phyloP scores from a whole-genome alignment of 2,329 filamentous ascomycete species.

The Penicillium psychrosexuale region DNA sequence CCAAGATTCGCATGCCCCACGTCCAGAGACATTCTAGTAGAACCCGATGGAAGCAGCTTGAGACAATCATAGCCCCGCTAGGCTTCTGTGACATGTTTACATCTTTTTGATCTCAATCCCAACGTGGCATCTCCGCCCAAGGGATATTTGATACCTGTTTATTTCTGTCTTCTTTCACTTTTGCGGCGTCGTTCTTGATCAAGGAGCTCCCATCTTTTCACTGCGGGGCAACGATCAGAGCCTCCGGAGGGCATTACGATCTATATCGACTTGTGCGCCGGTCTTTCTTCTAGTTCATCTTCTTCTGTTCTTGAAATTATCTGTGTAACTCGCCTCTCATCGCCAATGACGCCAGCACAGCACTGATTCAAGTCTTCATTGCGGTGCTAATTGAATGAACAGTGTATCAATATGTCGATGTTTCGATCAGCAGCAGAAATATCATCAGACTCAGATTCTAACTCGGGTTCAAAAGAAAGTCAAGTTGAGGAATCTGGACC shows the following conservation, averaged over 20 bases:
- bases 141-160: background rate
- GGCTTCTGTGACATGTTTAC: conserved; percentile 18
- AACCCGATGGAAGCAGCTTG: conserved; percentile 35
- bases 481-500: conserved; percentile 13
- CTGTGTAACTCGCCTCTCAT: too few relatives aligned
- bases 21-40: conserved; percentile 33
- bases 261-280: background rate
- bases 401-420: conserved; percentile 37
- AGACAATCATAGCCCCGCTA: conserved; percentile 14
- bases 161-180: background rate
- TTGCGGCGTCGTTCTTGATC: background rate
- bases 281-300: background rate
- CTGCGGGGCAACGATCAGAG: conserved; percentile 5
- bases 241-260: background rate
- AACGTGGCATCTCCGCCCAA: conserved; percentile 8
- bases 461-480: conserved; percentile 26
- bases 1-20: conserved; percentile 14
- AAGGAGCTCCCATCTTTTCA: background rate
- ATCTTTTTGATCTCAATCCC: conserved; percentile 7
- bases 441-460: conserved; percentile 35
- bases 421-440: conserved; percentile 40
- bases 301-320: background rate
- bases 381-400: background rate
- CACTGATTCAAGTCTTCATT: background rate
- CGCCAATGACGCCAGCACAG: background rate